Percentiles rank a stretch among this genome's conserved stretches.
phyloP scores from a whole-genome alignment of 2,329 filamentous ascomycete species.

The Tolypocladium endophyticum region DNA sequence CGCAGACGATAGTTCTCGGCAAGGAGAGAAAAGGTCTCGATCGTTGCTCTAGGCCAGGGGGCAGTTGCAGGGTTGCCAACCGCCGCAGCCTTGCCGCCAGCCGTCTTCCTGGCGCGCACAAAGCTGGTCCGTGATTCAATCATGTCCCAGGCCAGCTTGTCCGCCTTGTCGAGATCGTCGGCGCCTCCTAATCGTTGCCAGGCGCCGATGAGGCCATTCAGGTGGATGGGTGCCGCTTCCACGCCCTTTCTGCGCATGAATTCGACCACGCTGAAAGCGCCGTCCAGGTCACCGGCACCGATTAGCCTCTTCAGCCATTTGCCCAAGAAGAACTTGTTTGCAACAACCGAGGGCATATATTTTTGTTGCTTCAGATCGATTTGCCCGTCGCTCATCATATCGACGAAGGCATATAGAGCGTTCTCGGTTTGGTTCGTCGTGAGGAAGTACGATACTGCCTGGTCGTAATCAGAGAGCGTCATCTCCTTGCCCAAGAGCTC shows the following conservation, averaged over 20 bases:
- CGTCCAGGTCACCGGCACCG: conserved; percentile 58
- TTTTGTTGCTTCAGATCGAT: conserved; percentile 35
- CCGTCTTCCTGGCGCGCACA: conserved; percentile 35
- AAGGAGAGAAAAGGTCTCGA: conserved; percentile 70
- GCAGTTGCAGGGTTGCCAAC: neutral
- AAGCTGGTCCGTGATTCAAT: conserved; percentile 56
- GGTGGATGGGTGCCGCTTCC: conserved; percentile 59
- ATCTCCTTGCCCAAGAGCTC: conserved; percentile 48
- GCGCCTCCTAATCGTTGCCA: conserved; percentile 57
- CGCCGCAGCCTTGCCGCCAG: neutral
- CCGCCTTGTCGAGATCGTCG: conserved; percentile 48
- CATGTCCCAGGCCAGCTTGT: conserved; percentile 66
- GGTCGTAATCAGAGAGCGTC: conserved; percentile 66
- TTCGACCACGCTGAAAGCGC: conserved; percentile 61
- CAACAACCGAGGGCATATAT: conserved; percentile 36
- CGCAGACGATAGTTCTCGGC: conserved; percentile 61
- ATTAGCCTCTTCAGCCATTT: conserved; percentile 85
- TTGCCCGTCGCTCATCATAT: conserved; percentile 68
- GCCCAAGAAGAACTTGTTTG: conserved; percentile 73
- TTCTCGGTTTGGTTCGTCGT: conserved; percentile 52
- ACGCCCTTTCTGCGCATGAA: conserved; percentile 64
- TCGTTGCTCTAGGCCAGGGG: conserved; percentile 47
- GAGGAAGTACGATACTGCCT: conserved; percentile 61
- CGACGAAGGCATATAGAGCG: conserved; percentile 68
- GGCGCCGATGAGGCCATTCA: conserved; percentile 73